Base-by-base conservation (phyloP, 2,329 filamentous ascomycete species). In the Ophiostoma populinum region DNA sequence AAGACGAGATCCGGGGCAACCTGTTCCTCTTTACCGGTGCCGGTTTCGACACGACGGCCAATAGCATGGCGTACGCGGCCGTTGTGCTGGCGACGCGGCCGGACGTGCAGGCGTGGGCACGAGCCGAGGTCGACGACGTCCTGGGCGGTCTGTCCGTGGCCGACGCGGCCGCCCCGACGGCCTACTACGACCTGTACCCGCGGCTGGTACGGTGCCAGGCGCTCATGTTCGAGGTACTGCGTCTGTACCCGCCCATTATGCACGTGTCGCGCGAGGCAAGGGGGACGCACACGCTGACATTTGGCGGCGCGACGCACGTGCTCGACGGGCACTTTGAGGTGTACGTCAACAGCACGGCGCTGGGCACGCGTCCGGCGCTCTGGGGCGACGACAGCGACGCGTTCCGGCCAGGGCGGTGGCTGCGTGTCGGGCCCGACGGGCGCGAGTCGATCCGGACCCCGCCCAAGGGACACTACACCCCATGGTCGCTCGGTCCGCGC, bases 1-100 rank as follows among this genome's bases (percentile, higher is more conserved):
- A 58, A 20, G 6, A 65, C 46, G 2, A 43, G 30, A 30, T 57
- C 49, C 24, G 29, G 18, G 40, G 38, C 20, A 42, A 42, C 20
- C 68, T 50, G 43, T 71, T 67, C 36, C 62, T 62, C 7, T 49
- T 48, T 4, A 70, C 44, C 64, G 66, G 70, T 3, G 56, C 54
- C 46, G 71, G 66, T 50, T 59, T 60, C 34, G 62, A 46, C 0
- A 62, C 61, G 38, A 64, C 49, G 1, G 54, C 38, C 10, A 42
- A 42, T 27, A 40, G 38, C 13, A 24, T 53, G n/a, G 67, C 57
- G 41, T 61, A 70, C 1, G 58, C 53, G 30, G 70, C 52, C 0
- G 61, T 62, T 34, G 62, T 63, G 2, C 63, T 61, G 1, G 62
- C 65, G 7, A 15, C 24, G 10, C 35, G 36, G 20, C 35, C 33